A percentile compares a stretch with the other conserved stretches of the same genome.
These are phyloP conservation scores for Phytophthora boehmeriae DNA, from an alignment of 352 stramenopile genomes.

Conservation along the genomic window DNA sequence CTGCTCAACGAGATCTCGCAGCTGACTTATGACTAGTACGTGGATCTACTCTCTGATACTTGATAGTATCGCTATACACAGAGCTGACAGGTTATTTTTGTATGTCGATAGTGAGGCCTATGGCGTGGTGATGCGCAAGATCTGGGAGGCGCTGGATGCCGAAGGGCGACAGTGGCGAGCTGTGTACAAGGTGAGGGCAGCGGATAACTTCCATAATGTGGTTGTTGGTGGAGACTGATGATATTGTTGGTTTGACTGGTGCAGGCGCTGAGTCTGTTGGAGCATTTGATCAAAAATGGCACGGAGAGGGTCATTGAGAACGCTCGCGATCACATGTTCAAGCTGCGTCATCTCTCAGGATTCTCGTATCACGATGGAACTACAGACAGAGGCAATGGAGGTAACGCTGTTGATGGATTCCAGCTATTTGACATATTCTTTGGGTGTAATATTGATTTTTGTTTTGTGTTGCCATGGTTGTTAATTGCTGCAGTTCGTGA, in stretches of 20 bases:
- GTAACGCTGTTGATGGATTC: constrained; percentile 29
- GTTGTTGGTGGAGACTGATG: neutral
- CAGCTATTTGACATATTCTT: constrained; percentile 1
- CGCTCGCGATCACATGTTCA: constrained; percentile 94
- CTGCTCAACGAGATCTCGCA: constrained; percentile 98
- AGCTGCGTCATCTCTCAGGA: constrained; percentile 84
- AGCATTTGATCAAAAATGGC: constrained; percentile 99
- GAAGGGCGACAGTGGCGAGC: constrained; percentile 94
- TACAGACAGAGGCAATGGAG: constrained; percentile 84
- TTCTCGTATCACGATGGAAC: constrained; percentile 91
- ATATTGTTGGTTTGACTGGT: constrained; percentile 16
- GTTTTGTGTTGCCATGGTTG: neutral
- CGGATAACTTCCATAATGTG: neutral
- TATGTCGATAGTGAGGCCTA: constrained; percentile 79
- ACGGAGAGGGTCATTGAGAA: constrained; percentile 98
- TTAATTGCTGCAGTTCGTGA: constrained; percentile 64
- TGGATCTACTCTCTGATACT: neutral
- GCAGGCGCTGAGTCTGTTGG: constrained; percentile 89
- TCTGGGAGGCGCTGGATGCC: constrained; percentile 94
- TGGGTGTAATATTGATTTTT: constrained; percentile 12
- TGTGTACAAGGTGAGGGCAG: constrained; percentile 91
- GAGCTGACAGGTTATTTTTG: constrained; percentile 9
- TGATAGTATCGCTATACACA: neutral
- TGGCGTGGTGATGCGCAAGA: constrained; percentile 91
- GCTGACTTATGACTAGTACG: constrained; percentile 96